Conservation (phyloP, 441 rosid species). For the Theobroma grandiflorum region DNA sequence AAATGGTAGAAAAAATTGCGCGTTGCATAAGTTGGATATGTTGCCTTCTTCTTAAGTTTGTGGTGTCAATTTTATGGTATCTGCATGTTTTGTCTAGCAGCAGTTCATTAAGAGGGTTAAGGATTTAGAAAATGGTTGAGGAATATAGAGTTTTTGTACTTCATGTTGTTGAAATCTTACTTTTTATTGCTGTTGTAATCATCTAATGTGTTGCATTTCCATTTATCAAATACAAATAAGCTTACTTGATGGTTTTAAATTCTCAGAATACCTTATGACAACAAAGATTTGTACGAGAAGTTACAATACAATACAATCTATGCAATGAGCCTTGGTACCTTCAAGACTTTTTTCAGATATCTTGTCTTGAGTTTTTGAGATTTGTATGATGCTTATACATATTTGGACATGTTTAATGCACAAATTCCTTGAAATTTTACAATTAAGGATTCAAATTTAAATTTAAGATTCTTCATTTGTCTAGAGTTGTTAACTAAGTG, state of each 20-base stretch:
- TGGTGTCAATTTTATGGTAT: constrained; percentile 1
- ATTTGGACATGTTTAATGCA: constrained; percentile 2
- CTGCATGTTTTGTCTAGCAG: background rate
- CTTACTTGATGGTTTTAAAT: constrained; percentile 34
- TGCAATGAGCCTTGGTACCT: constrained; percentile 99
- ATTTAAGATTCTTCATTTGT: background rate
- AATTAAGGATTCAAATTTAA: background rate
- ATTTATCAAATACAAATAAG: constrained; percentile 14
- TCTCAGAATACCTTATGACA: constrained; percentile 94
- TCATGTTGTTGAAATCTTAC: background rate
- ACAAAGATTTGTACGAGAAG: constrained; percentile 97
- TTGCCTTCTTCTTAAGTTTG: background rate
- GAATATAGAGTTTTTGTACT: constrained; percentile 1
- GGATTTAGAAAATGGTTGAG: background rate
- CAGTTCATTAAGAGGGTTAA: background rate
- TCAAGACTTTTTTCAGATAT: constrained; percentile 24
- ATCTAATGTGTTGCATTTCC: constrained; percentile 6
- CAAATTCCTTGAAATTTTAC: background rate
- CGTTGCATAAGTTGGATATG: constrained; percentile 12
- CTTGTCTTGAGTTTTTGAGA: background rate
- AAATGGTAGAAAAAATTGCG: background rate
- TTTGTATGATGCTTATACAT: constrained; percentile 22
- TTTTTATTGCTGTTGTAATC: background rate
- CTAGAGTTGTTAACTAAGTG: background rate
- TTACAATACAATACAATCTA: constrained; percentile 96